These are phyloP conservation scores for Pyrenophora tritici-repentis DNA, from an alignment of 2,329 filamentous ascomycete genomes.

Conservation along the genomic window DNA sequence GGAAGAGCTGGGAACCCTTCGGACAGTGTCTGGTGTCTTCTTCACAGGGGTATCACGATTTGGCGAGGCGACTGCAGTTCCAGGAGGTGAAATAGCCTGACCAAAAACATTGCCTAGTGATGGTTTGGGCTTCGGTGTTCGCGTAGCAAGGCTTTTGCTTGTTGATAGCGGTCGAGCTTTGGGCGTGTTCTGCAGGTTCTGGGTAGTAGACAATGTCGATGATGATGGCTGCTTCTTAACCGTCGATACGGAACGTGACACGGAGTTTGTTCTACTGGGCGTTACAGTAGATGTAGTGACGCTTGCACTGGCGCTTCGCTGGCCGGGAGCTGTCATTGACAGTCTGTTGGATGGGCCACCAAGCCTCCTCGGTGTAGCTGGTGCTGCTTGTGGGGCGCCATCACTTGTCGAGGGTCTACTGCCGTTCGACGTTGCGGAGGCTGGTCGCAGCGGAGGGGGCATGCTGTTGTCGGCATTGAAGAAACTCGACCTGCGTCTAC, in stretches of 20 bases:
- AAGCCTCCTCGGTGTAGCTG: conserved; percentile 39
- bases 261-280: conserved; percentile 39
- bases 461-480: conserved; percentile 68
- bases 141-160: conserved; percentile 45
- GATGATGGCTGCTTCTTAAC: conserved; percentile 38
- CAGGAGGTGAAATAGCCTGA: conserved; percentile 40
- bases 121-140: conserved; percentile 40
- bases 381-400: conserved; percentile 36
- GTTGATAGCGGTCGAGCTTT: conserved; percentile 39
- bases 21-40: conserved; percentile 40
- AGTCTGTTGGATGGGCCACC: conserved; percentile 23
- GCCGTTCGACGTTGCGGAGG: conserved; percentile 62
- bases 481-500: conserved; percentile 70
- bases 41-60: conserved; percentile 23
- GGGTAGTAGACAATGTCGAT: conserved; percentile 27
- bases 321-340: conserved; percentile 45
- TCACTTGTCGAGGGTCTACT: conserved; percentile 58
- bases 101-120: conserved; percentile 44
- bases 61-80: conserved; percentile 27
- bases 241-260: conserved; percentile 41
- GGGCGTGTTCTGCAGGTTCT: conserved; percentile 34
- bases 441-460: conserved; percentile 66
- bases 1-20: conserved; percentile 70
- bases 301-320: conserved; percentile 44
- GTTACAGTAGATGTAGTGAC: conserved; percentile 29